phyloP scores from a whole-genome alignment of 805 yeast species.

The Saccharomycopsis olivae region DNA sequence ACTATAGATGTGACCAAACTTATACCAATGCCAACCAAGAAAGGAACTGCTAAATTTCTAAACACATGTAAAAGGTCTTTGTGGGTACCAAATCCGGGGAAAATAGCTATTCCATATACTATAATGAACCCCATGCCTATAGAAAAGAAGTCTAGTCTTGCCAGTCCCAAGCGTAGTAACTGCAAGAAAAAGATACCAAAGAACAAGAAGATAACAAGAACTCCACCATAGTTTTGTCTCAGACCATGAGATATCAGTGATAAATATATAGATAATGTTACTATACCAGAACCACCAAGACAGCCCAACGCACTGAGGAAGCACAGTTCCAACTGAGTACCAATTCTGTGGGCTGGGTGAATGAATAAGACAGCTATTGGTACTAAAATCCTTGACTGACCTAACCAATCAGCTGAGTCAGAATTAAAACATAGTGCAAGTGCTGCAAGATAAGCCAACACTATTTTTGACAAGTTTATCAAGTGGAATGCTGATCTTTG shows the following conservation, averaged over 20 bases:
- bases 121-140: slow-evolving; percentile 28
- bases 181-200: slow-evolving; percentile 29
- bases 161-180: slow-evolving; percentile 33
- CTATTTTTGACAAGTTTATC: too few species aligned
- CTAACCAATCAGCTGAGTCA: slow-evolving; percentile 33
- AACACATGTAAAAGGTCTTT: too few species aligned
- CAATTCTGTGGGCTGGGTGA: slow-evolving; percentile 37
- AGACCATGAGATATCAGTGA: slow-evolving; percentile 32
- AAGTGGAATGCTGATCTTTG: too few species aligned
- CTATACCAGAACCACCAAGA: slow-evolving; percentile 35
- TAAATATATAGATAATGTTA: slow-evolving; percentile 32
- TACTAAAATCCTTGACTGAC: slow-evolving; percentile 29
- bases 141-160: slow-evolving; percentile 30
- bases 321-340: slow-evolving; percentile 38
- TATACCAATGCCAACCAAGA: not conserved
- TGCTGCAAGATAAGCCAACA: slow-evolving; percentile 31
- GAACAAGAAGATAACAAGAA: slow-evolving; percentile 32
- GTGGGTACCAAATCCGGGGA: not conserved
- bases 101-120: slow-evolving; percentile 22
- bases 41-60: slow-evolving; percentile 26
- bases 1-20: not conserved
- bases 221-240: slow-evolving; percentile 34
- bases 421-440: slow-evolving; percentile 29
- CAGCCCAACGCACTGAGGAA: slow-evolving; percentile 30
- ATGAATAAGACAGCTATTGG: slow-evolving; percentile 34